phyloP scores from a whole-genome alignment of 139 green algal genomes.

The Coelastrella sp. region DNA sequence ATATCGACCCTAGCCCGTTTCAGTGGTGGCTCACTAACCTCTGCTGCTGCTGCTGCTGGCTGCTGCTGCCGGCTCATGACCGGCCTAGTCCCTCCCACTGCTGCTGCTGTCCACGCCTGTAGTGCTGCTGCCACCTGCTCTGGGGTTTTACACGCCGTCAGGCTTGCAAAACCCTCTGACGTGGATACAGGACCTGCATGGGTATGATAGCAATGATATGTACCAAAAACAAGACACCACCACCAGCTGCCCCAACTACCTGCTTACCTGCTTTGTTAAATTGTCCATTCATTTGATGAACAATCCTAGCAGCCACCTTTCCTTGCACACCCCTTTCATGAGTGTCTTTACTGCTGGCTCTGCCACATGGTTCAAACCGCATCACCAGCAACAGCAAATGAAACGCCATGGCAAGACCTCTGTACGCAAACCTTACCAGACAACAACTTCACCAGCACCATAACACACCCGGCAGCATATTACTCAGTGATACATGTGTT shows the following conservation, averaged over 20 bases:
- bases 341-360: slow-evolving; percentile 51
- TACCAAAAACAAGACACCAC: no score
- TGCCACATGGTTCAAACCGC: slow-evolving; percentile 79
- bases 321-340: slow-evolving; percentile 79
- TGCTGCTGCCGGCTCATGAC: background rate
- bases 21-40: background rate
- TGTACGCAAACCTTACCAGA: no score
- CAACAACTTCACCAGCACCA: no score
- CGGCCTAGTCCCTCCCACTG: background rate
- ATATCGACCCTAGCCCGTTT: background rate
- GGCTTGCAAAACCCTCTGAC: slow-evolving; percentile 37
- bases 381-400: no score
- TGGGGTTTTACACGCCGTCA: slow-evolving; percentile 44
- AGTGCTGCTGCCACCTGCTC: background rate
- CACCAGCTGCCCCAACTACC: no score
- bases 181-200: background rate
- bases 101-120: background rate
- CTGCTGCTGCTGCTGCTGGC: background rate
- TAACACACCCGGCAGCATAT: no score
- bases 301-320: slow-evolving; percentile 10
- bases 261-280: slow-evolving; percentile 29
- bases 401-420: no score
- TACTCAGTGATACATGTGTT: no score
- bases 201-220: no score
- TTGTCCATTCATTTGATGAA: slow-evolving; percentile 10